These are phyloP conservation scores for Bretschneidera sinensis DNA, from an alignment of 345 rosid genomes.

Conservation along the genomic window DNA sequence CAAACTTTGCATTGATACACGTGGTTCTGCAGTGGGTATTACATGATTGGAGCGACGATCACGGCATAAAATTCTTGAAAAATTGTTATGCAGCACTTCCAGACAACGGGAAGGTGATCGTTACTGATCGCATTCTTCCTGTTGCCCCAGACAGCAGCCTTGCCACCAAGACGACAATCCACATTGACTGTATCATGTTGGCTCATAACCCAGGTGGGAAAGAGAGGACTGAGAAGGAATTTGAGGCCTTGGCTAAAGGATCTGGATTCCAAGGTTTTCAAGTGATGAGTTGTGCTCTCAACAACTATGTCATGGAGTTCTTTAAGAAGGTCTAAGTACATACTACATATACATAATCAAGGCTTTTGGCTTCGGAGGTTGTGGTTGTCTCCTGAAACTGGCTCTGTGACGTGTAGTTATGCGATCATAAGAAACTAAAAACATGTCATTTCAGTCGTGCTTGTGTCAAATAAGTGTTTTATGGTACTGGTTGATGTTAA, in stretches of 20 bases:
- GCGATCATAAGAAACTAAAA: too few relatives aligned
- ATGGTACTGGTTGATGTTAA: too few relatives aligned
- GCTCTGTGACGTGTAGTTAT: too few relatives aligned
- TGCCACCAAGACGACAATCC: constrained; percentile 54
- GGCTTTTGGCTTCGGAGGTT: too few relatives aligned
- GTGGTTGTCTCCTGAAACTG: too few relatives aligned
- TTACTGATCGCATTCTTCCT: constrained; percentile 75
- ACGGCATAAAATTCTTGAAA: constrained; percentile 59
- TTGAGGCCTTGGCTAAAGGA: constrained; percentile 61
- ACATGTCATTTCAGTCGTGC: too few relatives aligned
- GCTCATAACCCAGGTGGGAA: constrained; percentile 95
- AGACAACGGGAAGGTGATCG: constrained; percentile 64
- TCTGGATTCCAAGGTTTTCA: constrained; percentile 74
- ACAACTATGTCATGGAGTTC: constrained; percentile 67
- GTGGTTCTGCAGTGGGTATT: constrained; percentile 64
- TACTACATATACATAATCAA: too few relatives aligned
- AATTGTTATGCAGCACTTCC: constrained; percentile 80
- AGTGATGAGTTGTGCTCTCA: constrained; percentile 55
- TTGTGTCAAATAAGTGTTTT: too few relatives aligned
- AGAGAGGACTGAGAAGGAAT: constrained; percentile 83
- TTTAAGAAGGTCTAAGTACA: constrained; percentile 40
- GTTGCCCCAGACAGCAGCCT: constrained; percentile 71
- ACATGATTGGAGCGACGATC: constrained; percentile 91
- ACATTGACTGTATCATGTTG: constrained; percentile 81
- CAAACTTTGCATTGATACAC: background rate